phyloP scores from a whole-genome alignment of 148 eudicot species.

The Beta vulgaris region DNA sequence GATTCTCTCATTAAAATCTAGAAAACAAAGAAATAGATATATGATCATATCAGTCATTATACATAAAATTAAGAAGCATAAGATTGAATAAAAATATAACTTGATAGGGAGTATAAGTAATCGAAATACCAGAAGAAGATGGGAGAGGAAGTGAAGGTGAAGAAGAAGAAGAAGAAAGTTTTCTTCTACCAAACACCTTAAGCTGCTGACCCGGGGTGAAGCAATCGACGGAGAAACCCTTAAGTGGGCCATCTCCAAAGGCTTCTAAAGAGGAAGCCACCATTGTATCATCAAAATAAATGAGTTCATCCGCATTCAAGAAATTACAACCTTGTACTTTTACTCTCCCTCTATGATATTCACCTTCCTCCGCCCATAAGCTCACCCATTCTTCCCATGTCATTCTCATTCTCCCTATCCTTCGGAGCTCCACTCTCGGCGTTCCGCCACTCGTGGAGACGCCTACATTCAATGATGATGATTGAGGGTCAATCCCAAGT shows the following conservation, averaged over 20 bases:
- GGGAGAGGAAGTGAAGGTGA: constrained; percentile 9
- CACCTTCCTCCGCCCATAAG: constrained; percentile 80
- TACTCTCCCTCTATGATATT: constrained; percentile 58
- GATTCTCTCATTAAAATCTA: constrained; percentile 49
- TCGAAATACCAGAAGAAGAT: background rate
- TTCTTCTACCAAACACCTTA: constrained; percentile 80
- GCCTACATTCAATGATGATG: constrained; percentile 11
- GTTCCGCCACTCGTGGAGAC: background rate
- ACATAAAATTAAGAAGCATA: background rate
- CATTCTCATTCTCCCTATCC: constrained; percentile 71
- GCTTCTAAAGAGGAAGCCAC: constrained; percentile 68
- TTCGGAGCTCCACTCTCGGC: constrained; percentile 33
- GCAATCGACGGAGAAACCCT: constrained; percentile 73
- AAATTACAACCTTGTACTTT: constrained; percentile 56
- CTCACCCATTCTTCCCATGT: constrained; percentile 84
- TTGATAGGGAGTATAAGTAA: background rate
- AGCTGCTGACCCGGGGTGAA: constrained; percentile 68
- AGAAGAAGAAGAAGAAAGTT: constrained; percentile 27
- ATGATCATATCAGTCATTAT: background rate
- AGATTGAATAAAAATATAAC: no score
- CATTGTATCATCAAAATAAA: constrained; percentile 75
- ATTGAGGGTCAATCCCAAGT: constrained; percentile 43
- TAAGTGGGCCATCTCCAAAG: constrained; percentile 63
- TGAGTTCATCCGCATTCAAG: constrained; percentile 63
- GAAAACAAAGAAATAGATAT: background rate